Evolutionary conservation across 1,284 basidiomycete genomes (phyloP).

Genomic region (Megacollybia platyphylla): DNA sequence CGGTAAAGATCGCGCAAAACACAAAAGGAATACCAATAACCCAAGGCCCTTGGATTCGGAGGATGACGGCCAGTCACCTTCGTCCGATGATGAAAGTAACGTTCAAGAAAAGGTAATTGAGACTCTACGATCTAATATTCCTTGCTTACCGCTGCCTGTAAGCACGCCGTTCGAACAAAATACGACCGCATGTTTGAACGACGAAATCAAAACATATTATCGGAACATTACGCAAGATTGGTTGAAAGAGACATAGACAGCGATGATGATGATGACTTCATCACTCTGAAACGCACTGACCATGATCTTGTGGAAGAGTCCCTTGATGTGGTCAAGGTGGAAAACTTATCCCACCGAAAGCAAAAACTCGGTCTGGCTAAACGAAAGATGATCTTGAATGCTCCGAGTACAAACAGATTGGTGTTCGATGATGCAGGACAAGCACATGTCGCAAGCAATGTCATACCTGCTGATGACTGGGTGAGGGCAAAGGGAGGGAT

Average conservation of each 20-base stretch:
- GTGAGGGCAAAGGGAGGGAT: constrained; percentile 41
- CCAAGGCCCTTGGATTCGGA: constrained; percentile 12
- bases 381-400: constrained; percentile 57
- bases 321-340: constrained; percentile 16
- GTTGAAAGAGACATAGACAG: constrained; percentile 50
- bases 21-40: constrained; percentile 52
- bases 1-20: constrained; percentile 59
- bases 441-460: constrained; percentile 66
- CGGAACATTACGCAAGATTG: constrained; percentile 84
- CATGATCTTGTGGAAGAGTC: constrained; percentile 52
- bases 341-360: constrained; percentile 40
- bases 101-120: constrained; percentile 6
- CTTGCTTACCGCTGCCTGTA: neutral
- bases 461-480: constrained; percentile 42
- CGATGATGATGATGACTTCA: constrained; percentile 70
- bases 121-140: neutral
- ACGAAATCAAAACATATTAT: constrained; percentile 90
- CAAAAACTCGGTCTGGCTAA: constrained; percentile 65
- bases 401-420: constrained; percentile 55
- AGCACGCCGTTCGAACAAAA: constrained; percentile 67
- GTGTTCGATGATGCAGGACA: constrained; percentile 85
- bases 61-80: constrained; percentile 10
- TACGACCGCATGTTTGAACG: constrained; percentile 98
- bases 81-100: constrained; percentile 15
- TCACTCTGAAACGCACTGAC: constrained; percentile 85